phyloP scores from a whole-genome alignment of 1,284 basidiomycete genomes.

The Pseudozyma hubeiensis region DNA sequence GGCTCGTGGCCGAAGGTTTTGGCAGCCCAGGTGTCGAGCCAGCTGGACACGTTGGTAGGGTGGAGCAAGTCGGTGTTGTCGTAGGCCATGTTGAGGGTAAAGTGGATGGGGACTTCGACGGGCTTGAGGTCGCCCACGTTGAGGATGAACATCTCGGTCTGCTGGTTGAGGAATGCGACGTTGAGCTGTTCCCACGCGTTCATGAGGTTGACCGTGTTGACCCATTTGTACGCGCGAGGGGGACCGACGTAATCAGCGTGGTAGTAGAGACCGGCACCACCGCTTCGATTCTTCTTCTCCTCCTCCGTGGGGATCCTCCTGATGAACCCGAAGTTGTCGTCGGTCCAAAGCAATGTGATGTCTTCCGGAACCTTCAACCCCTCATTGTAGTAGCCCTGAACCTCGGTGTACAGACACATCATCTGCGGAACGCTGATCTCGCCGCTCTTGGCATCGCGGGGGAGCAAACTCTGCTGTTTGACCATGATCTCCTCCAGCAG shows the following conservation, averaged over 20 bases:
- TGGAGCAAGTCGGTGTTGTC: slow-evolving; percentile 70
- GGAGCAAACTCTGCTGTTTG: slow-evolving; percentile 76
- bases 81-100: slow-evolving; percentile 77
- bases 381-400: slow-evolving; percentile 77
- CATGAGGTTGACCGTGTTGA: slow-evolving; percentile 60
- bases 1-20: slow-evolving; percentile 75
- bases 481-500: slow-evolving; percentile 71
- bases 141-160: slow-evolving; percentile 67
- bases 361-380: slow-evolving; percentile 70
- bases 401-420: slow-evolving; percentile 77
- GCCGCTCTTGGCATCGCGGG: slow-evolving; percentile 71
- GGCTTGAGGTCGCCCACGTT: slow-evolving; percentile 78
- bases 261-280: slow-evolving; percentile 78
- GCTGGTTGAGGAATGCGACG: slow-evolving; percentile 48
- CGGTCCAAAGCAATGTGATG: slow-evolving; percentile 70
- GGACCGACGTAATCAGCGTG: slow-evolving; percentile 71
- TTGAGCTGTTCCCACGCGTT: slow-evolving; percentile 54
- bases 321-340: slow-evolving; percentile 69
- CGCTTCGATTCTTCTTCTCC: slow-evolving; percentile 73
- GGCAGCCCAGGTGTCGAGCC: slow-evolving; percentile 75
- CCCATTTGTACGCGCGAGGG: slow-evolving; percentile 70
- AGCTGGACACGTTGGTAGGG: slow-evolving; percentile 70
- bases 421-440: slow-evolving; percentile 74
- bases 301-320: slow-evolving; percentile 70
- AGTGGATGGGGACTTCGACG: slow-evolving; percentile 77